Evolutionary conservation across 148 eudicot genomes (phyloP).

Genomic region (Dianthus caryophyllus): DNA sequence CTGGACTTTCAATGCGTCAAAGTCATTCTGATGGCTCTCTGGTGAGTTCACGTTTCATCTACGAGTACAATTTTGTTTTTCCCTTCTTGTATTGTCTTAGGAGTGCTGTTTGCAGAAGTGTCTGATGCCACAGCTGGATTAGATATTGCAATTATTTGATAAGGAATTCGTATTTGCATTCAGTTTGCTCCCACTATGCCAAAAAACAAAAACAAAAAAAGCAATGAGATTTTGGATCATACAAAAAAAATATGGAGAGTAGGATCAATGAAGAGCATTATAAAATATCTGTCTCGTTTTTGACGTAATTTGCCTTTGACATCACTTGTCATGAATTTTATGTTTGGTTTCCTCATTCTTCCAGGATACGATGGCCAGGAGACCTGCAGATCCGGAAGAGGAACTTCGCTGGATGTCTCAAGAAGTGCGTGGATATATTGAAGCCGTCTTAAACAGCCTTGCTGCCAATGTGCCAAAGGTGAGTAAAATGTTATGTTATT

Average conservation of each 20-base stretch:
- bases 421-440: constrained; percentile 98
- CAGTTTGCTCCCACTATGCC: neutral
- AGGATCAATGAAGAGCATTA: neutral
- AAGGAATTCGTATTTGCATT: neutral
- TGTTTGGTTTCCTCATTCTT: constrained; percentile 16
- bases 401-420: constrained; percentile 99
- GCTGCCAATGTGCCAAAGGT: constrained; percentile 98
- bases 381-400: constrained; percentile 96
- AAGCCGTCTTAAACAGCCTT: constrained; percentile 92
- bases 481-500: constrained; percentile 11
- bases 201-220: neutral
- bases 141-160: neutral
- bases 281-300: neutral
- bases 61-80: neutral
- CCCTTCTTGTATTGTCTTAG: neutral
- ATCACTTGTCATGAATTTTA: neutral
- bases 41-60: constrained; percentile 39
- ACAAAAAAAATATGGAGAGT: neutral
- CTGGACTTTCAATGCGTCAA: constrained; percentile 66
- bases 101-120: neutral
- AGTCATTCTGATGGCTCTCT: constrained; percentile 96
- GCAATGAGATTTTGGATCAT: neutral
- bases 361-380: constrained; percentile 89
- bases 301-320: neutral
- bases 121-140: neutral